Evolutionary conservation across 2,329 filamentous ascomycete genomes (phyloP), one percentile per base, ranked within the genome.

Genomic region (Venturia aucupariae): DNA sequence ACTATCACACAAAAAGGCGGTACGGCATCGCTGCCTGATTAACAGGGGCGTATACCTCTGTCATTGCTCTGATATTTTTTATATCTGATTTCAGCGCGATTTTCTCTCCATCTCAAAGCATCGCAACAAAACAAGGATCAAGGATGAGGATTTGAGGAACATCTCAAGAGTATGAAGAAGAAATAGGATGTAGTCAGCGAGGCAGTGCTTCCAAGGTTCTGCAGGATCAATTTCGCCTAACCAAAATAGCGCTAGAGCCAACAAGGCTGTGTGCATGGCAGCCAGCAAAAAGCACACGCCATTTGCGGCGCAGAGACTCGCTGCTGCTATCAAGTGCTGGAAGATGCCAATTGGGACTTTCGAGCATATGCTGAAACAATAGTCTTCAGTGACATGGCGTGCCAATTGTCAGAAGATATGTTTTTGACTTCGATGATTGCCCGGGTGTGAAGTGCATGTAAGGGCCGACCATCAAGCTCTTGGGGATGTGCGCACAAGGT

Each of bases 151-250:
- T 55, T 7, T 7, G 46, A 48, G 10, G 46, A 27, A 27, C 10
- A n/a, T 22, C 11, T 27, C 22, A 6, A 24, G 46, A 22, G 22
- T 13, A 22, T 51, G 22, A 51, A 46, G 44, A 2, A 46, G 6
- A 22, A 46, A 3, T n/a, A 22, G 27, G 48, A 13, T 54, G 48
- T 54, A 54, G 48, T 32, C 24, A 54, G 48, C 48, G 48, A 32
- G 48, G 48, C 48, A 54, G 48, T 54, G 48, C 48, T 54, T 10
- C n/a, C n/a, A n/a, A n/a, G n/a, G n/a, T n/a, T n/a, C 48, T 54
- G 48, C 48, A 54, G 48, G 24, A 32, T 32, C 24, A 22, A 32
- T 54, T 13, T 22, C 4, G 48, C 15, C 48, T 54, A 54, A 17
- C 48, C 48, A 15, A 19, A 32, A 19, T 6, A 30, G 44, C 48